These are phyloP conservation scores for Skeletonema tropicum DNA, from an alignment of 108 stramenopile genomes.

Conservation along the genomic window DNA sequence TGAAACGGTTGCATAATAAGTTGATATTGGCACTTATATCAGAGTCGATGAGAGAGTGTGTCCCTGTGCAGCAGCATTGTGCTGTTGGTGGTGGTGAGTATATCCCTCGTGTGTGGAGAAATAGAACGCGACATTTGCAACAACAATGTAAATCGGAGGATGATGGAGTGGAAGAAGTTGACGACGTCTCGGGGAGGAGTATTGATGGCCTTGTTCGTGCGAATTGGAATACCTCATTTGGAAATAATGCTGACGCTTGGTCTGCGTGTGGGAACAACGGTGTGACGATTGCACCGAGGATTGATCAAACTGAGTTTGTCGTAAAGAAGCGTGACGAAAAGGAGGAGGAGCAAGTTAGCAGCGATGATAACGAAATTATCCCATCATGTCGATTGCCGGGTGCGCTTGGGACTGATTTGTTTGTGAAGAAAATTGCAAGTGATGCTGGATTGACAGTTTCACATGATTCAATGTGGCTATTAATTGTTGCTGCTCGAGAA, in stretches of 20 bases:
- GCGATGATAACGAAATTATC: conserved; percentile 15
- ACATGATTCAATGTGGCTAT: conserved; percentile 75
- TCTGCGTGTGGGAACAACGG: conserved; percentile 2
- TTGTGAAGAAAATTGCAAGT: conserved; percentile 50
- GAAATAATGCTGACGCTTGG: not conserved
- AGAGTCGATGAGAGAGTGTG: not conserved
- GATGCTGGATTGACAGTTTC: conserved; percentile 55
- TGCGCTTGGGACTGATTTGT: conserved; percentile 64
- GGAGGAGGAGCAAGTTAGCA: not conserved
- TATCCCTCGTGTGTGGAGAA: not conserved
- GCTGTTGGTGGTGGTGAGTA: not conserved
- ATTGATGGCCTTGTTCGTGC: not conserved
- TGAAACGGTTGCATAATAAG: conserved; percentile 77
- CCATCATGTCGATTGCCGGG: conserved; percentile 66
- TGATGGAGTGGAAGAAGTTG: conserved; percentile 2
- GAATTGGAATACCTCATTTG: not conserved
- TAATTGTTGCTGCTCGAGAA: conserved; percentile 69
- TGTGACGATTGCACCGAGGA: conserved; percentile 10
- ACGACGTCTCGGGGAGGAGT: not conserved
- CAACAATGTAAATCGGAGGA: not conserved
- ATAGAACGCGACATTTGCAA: not conserved
- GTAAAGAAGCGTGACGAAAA: conserved; percentile 5
- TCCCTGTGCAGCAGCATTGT: not conserved
- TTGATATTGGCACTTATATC: conserved; percentile 48
- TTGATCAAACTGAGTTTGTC: not conserved